Base-by-base conservation (phyloP, 257 asterid genomes). In the Coffea eugenioides region DNA sequence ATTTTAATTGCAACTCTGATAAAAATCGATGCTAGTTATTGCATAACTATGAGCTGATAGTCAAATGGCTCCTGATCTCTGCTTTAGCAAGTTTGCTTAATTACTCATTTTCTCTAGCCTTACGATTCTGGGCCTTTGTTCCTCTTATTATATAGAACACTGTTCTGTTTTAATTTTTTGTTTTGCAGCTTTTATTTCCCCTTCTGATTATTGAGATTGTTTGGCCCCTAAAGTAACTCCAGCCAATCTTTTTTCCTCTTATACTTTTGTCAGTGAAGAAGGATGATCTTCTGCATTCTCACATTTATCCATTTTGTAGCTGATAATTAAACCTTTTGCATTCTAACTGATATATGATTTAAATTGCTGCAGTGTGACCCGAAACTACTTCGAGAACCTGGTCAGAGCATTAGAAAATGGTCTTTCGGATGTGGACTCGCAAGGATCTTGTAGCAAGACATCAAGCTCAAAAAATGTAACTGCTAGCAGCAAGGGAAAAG, bases 371-470 rank as follows among this genome's bases (percentile, higher is more conserved):
- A 95, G 99, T 77, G 98, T 95, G 75, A 95, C 99, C 6, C 85
- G 94, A 69, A 95, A 90, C 83, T 95, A 92, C 94, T 95, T 95
- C 76, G 97, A 95, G 68, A 95, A 95, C 88, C 84, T 95, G 88
- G 99, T 95, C 49, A 84, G 93, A 78, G 99, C 98, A 69, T 83
- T 95, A 66, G 99, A 95, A 89, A 92, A 93, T 69, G 98, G 98
- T 73, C 99, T 95, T 61, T 85, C 94, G 48, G 99, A 95, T 80
- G 99, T 95, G 69, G 97, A 92, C 84, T 81, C 99, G 31, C 93
- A 89, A 81, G 91, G 89, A 36, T 83, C 85, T 68, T 76, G 87
- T 64, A 86, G 85, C 75, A 85, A 82, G 82, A 80, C 88, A 66
- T 56, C 80, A 5, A 86, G 86, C 88, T 88, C 95, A 74, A 91